A percentile compares a stretch with the other conserved stretches of the same genome.
Conservation (phyloP, 2,329 filamentous ascomycete species). For the Sphaerulina populicola region DNA sequence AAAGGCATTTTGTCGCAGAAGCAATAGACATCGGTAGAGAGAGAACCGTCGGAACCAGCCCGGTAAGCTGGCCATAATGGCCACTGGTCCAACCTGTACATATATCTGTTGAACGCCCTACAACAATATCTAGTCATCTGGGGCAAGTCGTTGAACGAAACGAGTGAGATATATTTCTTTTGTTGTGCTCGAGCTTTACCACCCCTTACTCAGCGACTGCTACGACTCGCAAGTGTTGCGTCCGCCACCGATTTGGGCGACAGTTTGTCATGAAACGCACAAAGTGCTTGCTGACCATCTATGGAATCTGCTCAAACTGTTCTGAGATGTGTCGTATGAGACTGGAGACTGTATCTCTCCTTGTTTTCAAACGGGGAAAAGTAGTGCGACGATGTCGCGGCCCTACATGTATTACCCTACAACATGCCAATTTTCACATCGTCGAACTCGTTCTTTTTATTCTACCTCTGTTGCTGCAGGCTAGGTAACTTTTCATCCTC, state of each 20-base stretch:
- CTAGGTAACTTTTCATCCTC: neutral
- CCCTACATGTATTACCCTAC: too few species aligned
- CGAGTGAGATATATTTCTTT: constrained; percentile 14
- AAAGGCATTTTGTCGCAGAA: constrained; percentile 25
- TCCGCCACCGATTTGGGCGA: too few species aligned
- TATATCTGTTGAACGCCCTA: constrained; percentile 6
- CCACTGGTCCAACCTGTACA: constrained; percentile 16
- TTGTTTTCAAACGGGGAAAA: too few species aligned
- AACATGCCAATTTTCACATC: neutral
- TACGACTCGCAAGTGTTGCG: too few species aligned
- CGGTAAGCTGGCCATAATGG: constrained; percentile 2
- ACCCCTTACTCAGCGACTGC: too few species aligned
- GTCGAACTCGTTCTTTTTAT: neutral
- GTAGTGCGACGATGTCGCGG: too few species aligned
- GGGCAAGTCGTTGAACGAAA: constrained; percentile 16
- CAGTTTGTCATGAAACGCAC: too few species aligned
- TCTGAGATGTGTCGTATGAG: too few species aligned
- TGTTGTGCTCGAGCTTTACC: neutral
- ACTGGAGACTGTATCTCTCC: too few species aligned
- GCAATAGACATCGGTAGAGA: constrained; percentile 12
- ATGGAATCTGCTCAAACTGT: too few species aligned
- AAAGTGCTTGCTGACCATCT: too few species aligned
- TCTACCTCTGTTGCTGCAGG: neutral
- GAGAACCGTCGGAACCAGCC: constrained; percentile 2
- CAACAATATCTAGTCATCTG: constrained; percentile 16